Base-by-base conservation (phyloP, 129 eudicot species). In the Solidago caesia region DNA sequence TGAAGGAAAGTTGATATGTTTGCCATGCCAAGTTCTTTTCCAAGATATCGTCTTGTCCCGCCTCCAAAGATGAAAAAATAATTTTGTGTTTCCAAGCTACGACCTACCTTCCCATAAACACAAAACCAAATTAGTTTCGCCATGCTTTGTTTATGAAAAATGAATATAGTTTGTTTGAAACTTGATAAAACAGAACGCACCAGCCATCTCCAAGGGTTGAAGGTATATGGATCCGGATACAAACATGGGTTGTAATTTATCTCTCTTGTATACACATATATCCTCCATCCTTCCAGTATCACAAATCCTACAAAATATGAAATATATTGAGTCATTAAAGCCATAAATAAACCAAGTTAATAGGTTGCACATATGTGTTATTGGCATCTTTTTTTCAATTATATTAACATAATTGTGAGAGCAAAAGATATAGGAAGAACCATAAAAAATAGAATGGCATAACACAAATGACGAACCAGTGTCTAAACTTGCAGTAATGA, bases 141-240 rank as follows among this genome's bases (percentile, higher is more conserved):
- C 16, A n/a, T 21, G 8, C 16, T 70, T 29, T 0, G 4, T 4
- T 8, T 4, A 15, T 16, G 5, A 5, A 52, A 33, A 49, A 2
- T 5, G 16, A 4, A 1, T 6, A 67, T 9, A 14, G 9, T 43
- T 53, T 1, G 10, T 71, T 49, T 64, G 11, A 45, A 25, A 25
- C 44, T 27, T 2, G 57, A n/a, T 5, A 67, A 51, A 48, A 26
- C 42, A 4, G n/a, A 29, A 86, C 85, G 9, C 8, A 92, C 98
- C 92, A 92, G 82, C 98, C 98, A 89, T 87, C 98, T 87, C 95
- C 96, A 89, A 13, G 98, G 98, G 63, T 89, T 89, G 77, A 92
- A 92, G 58, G 92, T 74, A 2, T 78, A 72, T 61, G 98, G 98
- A 66, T 92, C 96, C 0, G 98, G 98, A 73, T 92, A 92, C 41